Evolutionary conservation across 768 basidiomycete species (phyloP).

Genomic region (Trametes gibbosa): DNA sequence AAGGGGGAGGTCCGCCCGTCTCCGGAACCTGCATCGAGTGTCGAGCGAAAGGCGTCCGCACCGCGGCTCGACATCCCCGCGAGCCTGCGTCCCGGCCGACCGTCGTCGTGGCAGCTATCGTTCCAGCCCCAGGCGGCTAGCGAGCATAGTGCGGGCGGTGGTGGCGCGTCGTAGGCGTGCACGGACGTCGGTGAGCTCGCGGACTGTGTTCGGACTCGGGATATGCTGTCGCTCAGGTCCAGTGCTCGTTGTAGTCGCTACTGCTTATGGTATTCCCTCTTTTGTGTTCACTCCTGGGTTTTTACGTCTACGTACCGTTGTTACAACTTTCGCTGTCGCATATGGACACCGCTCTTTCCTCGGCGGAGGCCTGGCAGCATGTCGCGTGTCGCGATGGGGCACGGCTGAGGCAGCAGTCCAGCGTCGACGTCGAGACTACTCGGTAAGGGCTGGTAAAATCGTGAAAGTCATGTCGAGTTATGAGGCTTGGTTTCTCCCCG

Average conservation of each 20-base stretch:
- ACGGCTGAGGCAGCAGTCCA: too few species aligned
- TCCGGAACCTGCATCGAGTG: too few species aligned
- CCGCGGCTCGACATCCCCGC: slow-evolving; percentile 10
- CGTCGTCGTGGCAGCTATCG: background rate
- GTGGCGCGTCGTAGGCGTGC: background rate
- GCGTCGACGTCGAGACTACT: too few species aligned
- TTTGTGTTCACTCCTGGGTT: background rate
- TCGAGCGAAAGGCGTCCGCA: background rate
- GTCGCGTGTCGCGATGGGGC: too few species aligned
- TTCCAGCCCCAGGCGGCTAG: background rate
- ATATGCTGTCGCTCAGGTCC: background rate
- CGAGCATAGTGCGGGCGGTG: background rate
- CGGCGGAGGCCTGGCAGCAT: too few species aligned
- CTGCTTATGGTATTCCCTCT: too few species aligned
- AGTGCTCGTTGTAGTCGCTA: too few species aligned
- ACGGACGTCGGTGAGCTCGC: background rate
- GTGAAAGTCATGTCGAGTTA: background rate
- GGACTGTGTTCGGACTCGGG: background rate
- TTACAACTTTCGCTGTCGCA: background rate
- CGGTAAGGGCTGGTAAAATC: too few species aligned
- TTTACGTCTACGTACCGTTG: background rate
- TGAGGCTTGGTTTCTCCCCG: background rate
- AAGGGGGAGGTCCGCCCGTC: background rate
- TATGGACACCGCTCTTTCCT: too few species aligned
- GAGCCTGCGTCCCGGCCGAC: slow-evolving; percentile 5